phyloP scores from a whole-genome alignment of 805 yeast genomes.

The Starmerella sirachaensis region DNA sequence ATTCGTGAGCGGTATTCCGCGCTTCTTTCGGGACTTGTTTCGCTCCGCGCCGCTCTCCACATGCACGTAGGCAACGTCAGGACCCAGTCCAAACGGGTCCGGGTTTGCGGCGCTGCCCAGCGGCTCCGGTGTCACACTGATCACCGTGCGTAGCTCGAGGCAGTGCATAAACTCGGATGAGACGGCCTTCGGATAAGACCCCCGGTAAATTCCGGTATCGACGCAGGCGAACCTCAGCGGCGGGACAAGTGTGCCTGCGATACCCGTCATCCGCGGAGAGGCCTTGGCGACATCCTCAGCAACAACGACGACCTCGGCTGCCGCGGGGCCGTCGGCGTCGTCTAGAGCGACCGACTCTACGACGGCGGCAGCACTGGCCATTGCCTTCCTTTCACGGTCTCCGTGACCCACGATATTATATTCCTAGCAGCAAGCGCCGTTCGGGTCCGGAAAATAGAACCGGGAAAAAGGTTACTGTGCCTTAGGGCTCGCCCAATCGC shows the following conservation, averaged over 20 bases:
- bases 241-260: constrained; percentile 12
- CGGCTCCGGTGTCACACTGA: constrained; percentile 71
- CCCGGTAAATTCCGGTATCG: constrained; percentile 62
- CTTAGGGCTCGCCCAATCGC: too few relatives aligned
- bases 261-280: neutral
- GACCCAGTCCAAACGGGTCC: constrained; percentile 34
- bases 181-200: constrained; percentile 72
- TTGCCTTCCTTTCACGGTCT: too few relatives aligned
- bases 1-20: constrained; percentile 57
- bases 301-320: too few relatives aligned
- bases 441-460: too few relatives aligned
- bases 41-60: constrained; percentile 47
- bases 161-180: constrained; percentile 58
- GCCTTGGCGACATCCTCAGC: too few relatives aligned
- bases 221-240: constrained; percentile 70
- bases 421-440: too few relatives aligned
- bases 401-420: too few relatives aligned
- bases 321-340: too few relatives aligned
- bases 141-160: constrained; percentile 54
- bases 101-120: constrained; percentile 28
- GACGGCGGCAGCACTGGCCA: too few relatives aligned
- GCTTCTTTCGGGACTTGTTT: constrained; percentile 29
- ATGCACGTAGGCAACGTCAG: constrained; percentile 55
- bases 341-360: too few relatives aligned
- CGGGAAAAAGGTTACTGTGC: too few relatives aligned